Conservation (phyloP, 306 rosid genomes). For the Castanea mollissima region DNA sequence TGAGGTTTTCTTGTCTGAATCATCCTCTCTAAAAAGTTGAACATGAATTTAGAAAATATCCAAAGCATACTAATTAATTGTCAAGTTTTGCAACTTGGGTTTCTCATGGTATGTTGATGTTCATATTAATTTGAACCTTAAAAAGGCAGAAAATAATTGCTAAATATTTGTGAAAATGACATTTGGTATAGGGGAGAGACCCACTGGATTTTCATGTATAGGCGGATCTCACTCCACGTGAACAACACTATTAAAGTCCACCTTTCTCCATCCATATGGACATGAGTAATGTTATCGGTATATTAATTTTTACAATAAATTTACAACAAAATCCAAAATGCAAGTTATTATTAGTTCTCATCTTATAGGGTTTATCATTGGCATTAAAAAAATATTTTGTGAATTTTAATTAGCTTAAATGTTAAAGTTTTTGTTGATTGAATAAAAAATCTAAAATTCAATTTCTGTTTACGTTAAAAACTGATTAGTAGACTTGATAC, state of each 20-base stretch:
- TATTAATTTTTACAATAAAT: too few species aligned
- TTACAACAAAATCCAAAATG: too few species aligned
- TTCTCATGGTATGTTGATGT: background rate
- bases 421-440: fast-evolving
- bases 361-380: too few species aligned
- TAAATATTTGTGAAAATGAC: background rate
- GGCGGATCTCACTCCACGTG: constrained; percentile 26
- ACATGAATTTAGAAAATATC: background rate
- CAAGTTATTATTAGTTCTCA: too few species aligned
- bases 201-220: background rate
- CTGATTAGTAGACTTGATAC: fast-evolving
- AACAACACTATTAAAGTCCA: constrained; percentile 4
- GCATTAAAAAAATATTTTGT: too few species aligned
- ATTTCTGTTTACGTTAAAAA: fast-evolving
- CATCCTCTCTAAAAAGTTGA: background rate
- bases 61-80: background rate
- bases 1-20: background rate
- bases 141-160: background rate
- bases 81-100: background rate
- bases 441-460: fast-evolving
- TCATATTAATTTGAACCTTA: too few species aligned
- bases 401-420: fast-evolving
- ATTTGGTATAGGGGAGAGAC: background rate
- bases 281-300: too few species aligned
- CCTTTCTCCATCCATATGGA: background rate